These are phyloP conservation scores for Ogataea trehaloabstinens DNA, from an alignment of 805 yeast species.

Conservation along the genomic window DNA sequence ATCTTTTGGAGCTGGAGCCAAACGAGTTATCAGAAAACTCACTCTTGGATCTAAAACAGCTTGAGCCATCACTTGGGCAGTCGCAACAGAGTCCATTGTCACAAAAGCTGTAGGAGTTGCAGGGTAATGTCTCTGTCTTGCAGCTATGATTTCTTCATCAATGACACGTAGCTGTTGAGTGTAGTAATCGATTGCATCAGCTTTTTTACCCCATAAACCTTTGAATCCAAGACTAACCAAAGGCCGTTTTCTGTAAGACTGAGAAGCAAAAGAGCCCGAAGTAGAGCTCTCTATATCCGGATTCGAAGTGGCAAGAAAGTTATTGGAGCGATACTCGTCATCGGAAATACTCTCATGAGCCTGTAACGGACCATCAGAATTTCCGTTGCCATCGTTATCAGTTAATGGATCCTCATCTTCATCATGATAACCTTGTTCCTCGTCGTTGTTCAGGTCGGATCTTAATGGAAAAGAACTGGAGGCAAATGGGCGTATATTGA, in stretches of 20 bases:
- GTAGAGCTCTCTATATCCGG: constrained; percentile 1
- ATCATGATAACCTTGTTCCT: constrained; percentile 18
- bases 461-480: constrained; percentile 24
- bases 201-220: constrained; percentile 63
- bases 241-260: constrained; percentile 50
- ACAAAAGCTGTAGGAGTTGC: constrained; percentile 91
- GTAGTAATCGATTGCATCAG: constrained; percentile 80
- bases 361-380: not conserved
- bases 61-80: constrained; percentile 96
- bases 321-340: constrained; percentile 21
- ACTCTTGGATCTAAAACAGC: constrained; percentile 90
- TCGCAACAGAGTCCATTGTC: constrained; percentile 92
- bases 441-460: constrained; percentile 8
- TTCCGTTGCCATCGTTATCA: not conserved
- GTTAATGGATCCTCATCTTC: constrained; percentile 3
- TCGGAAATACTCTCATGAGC: constrained; percentile 17
- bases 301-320: constrained; percentile 5
- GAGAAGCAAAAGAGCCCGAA: constrained; percentile 12
- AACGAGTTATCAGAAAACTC: constrained; percentile 70
- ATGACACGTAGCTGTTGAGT: constrained; percentile 64
- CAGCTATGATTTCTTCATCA: constrained; percentile 65
- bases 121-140: constrained; percentile 67
- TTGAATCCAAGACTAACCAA: constrained; percentile 54
- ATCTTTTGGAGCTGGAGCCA: constrained; percentile 97
- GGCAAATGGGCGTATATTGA: constrained; percentile 27